Evolutionary conservation across 1,139 yeast genomes (phyloP).

Genomic region (Pneumocystis murina): DNA sequence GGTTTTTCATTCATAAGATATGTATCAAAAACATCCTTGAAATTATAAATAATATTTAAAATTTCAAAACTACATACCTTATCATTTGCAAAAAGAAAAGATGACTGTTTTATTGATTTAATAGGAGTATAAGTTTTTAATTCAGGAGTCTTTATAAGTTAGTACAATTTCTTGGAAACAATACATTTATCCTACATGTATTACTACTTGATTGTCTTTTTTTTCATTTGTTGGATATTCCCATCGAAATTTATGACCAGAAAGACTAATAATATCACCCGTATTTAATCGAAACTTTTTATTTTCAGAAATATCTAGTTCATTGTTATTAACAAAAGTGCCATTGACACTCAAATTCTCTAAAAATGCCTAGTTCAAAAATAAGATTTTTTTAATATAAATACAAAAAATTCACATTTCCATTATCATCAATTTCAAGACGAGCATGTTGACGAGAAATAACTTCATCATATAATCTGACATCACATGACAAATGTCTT

Average conservation of each 20-base stretch:
- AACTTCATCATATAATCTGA: background rate
- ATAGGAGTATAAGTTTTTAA: background rate
- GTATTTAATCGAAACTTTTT: background rate
- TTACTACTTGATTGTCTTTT: background rate
- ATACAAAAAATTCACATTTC: background rate
- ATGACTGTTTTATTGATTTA: background rate
- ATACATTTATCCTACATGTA: background rate
- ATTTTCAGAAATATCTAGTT: background rate
- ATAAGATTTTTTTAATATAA: background rate
- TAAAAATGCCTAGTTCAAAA: background rate
- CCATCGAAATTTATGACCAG: background rate
- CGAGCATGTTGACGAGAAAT: background rate
- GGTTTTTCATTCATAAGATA: background rate
- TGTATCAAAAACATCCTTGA: background rate
- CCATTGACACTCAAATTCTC: background rate
- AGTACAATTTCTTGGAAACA: background rate
- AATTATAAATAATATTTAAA: background rate
- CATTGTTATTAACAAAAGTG: background rate
- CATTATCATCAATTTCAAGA: background rate
- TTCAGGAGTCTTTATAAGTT: background rate
- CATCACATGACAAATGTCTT: background rate
- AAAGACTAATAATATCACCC: background rate
- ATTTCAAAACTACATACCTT: background rate
- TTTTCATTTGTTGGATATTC: background rate
- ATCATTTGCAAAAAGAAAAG: background rate